Evolutionary conservation across 2,329 filamentous ascomycete species (phyloP).

Genomic region (Macrophomina tecta): DNA sequence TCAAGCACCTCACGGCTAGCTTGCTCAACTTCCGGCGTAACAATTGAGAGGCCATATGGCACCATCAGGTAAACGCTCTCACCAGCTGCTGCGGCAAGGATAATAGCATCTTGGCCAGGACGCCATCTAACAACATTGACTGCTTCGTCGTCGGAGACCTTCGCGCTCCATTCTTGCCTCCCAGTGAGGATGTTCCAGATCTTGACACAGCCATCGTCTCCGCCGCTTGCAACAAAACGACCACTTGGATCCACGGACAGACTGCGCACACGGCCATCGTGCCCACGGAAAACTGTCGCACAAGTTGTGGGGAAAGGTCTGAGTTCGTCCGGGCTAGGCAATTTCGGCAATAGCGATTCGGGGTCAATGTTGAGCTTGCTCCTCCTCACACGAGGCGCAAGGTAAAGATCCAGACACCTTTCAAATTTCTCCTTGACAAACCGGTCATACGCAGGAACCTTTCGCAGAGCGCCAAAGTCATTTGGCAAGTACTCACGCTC

Average conservation of each 20-base stretch:
- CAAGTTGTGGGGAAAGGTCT: slow-evolving; percentile 93
- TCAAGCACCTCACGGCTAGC: slow-evolving; percentile 79
- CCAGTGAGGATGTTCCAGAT: slow-evolving; percentile 89
- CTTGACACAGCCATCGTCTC: slow-evolving; percentile 89
- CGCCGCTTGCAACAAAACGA: slow-evolving; percentile 85
- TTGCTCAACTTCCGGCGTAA: slow-evolving; percentile 75
- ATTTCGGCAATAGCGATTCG: slow-evolving; percentile 86
- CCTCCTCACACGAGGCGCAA: slow-evolving; percentile 88
- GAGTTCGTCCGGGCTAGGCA: slow-evolving; percentile 90
- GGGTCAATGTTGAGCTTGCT: slow-evolving; percentile 98
- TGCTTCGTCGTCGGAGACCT: slow-evolving; percentile 75
- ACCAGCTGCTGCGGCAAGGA: slow-evolving; percentile 82
- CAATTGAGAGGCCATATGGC: slow-evolving; percentile 63
- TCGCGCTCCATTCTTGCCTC: slow-evolving; percentile 84
- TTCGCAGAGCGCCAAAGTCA: slow-evolving; percentile 81
- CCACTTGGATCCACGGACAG: slow-evolving; percentile 86
- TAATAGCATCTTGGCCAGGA: slow-evolving; percentile 77
- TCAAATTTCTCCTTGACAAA: slow-evolving; percentile 98
- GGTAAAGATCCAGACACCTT: slow-evolving; percentile 90
- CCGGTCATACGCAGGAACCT: slow-evolving; percentile 87
- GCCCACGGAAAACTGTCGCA: slow-evolving; percentile 84
- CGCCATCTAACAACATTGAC: slow-evolving; percentile 91
- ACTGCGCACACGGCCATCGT: slow-evolving; percentile 85
- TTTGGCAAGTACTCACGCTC: slow-evolving; percentile 87
- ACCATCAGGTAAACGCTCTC: slow-evolving; percentile 87